Evolutionary conservation across 805 yeast genomes (phyloP).

Genomic region (Debaryomyces hansenii): DNA sequence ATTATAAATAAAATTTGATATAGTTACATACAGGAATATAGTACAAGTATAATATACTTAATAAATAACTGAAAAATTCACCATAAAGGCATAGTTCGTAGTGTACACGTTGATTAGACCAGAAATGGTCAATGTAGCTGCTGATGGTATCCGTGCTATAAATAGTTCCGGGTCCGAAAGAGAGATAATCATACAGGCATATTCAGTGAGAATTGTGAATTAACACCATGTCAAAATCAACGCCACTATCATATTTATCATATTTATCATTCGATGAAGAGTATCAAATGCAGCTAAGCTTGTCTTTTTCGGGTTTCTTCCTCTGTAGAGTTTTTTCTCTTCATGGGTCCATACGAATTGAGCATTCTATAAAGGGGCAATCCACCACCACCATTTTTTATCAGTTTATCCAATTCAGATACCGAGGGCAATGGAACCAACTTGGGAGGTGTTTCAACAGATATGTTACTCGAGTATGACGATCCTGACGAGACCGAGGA

Average conservation of each 20-base stretch:
- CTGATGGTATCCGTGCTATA: too few species aligned
- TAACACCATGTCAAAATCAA: too few species aligned
- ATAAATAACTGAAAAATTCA: too few species aligned
- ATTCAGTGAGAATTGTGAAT: too few species aligned
- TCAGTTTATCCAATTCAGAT: slow-evolving; percentile 34
- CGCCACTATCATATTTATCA: too few species aligned
- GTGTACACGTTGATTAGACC: too few species aligned
- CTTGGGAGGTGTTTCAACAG: slow-evolving; percentile 5
- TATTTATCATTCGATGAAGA: too few species aligned
- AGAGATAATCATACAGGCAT: too few species aligned
- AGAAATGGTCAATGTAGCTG: too few species aligned
- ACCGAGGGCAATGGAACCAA: slow-evolving; percentile 33
- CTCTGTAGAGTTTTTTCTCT: not conserved
- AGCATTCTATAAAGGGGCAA: slow-evolving; percentile 9
- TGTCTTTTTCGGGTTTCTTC: not conserved
- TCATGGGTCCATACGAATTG: not conserved
- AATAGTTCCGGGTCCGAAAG: too few species aligned
- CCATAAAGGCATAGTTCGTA: too few species aligned
- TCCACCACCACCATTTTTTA: slow-evolving; percentile 12
- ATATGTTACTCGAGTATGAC: not conserved
- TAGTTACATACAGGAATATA: not conserved
- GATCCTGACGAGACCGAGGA: not conserved
- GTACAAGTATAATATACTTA: not conserved
- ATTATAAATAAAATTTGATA: not conserved
- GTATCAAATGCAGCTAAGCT: too few species aligned